These are phyloP conservation scores for Leishmania tropica DNA, from an alignment of 208 protist species.

Conservation along the genomic window DNA sequence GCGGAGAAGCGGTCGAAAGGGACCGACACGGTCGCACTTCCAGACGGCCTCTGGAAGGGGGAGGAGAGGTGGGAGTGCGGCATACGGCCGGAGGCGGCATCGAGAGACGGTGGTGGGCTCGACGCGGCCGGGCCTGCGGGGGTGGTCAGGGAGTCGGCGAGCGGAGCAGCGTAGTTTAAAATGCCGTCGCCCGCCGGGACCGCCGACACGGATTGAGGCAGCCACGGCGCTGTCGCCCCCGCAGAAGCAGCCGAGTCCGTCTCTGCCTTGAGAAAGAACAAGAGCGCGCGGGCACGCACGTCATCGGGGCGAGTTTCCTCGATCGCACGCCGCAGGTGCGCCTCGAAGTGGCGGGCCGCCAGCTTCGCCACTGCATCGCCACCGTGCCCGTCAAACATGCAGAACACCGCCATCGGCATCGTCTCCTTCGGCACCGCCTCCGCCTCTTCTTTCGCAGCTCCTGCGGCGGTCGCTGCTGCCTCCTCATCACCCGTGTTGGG, in stretches of 20 bases:
- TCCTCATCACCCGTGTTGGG: neutral
- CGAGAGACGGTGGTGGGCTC: neutral
- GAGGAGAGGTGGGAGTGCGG: neutral
- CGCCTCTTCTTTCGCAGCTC: neutral
- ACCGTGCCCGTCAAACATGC: slow-evolving; percentile 87
- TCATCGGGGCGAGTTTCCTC: slow-evolving; percentile 29
- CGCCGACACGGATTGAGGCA: slow-evolving; percentile 13
- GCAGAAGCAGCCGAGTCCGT: slow-evolving; percentile 16
- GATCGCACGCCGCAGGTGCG: slow-evolving; percentile 59
- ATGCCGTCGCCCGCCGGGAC: slow-evolving; percentile 12
- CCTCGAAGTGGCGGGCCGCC: slow-evolving; percentile 64
- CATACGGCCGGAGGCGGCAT: neutral
- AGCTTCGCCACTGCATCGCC: slow-evolving; percentile 79
- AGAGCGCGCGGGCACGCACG: slow-evolving; percentile 49
- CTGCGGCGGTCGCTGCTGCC: neutral
- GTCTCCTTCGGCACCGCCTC: slow-evolving; percentile 17
- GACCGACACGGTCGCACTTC: neutral
- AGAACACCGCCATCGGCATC: slow-evolving; percentile 78
- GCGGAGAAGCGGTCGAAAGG: neutral
- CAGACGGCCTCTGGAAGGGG: neutral
- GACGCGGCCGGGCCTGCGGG: neutral
- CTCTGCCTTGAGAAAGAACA: slow-evolving; percentile 60
- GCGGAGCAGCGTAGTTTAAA: neutral
- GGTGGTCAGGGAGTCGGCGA: neutral
- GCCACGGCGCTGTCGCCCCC: slow-evolving; percentile 6